Percentiles rank a stretch among this genome's conserved stretches.
Evolutionary conservation across 306 rosid species (phyloP).

Genomic region (Prosopis cineraria): DNA sequence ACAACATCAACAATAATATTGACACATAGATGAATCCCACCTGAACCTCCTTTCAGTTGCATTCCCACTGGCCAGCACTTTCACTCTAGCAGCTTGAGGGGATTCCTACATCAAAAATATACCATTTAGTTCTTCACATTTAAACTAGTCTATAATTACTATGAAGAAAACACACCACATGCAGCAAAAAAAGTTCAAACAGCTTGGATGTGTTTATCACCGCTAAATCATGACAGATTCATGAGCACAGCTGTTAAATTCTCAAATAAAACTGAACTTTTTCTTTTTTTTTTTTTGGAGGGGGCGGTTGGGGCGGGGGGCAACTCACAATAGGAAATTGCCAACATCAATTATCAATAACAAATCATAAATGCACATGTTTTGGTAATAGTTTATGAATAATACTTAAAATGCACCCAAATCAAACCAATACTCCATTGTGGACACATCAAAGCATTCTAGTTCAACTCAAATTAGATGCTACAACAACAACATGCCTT

Average conservation of each 20-base stretch:
- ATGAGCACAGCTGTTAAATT: neutral
- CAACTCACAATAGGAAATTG: neutral
- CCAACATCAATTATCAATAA: neutral
- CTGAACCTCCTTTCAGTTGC: conserved; percentile 98
- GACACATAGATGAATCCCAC: conserved; percentile 40
- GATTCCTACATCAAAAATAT: conserved; percentile 69
- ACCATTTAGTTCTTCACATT: conserved; percentile 24
- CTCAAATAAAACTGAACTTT: neutral
- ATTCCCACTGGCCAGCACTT: conserved; percentile 97
- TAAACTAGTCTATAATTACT: conserved; percentile 2
- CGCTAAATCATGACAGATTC: conserved; percentile 8
- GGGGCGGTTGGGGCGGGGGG: too few species aligned
- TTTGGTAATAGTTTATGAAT: neutral
- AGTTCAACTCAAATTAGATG: neutral
- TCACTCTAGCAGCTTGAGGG: conserved; percentile 98
- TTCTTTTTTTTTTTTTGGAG: neutral
- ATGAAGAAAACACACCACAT: conserved; percentile 7
- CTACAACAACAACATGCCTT: too few species aligned
- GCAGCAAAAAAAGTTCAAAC: conserved; percentile 22
- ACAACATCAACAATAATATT: too few species aligned
- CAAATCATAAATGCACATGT: neutral
- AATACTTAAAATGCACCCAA: neutral
- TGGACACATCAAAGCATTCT: neutral
- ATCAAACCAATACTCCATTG: neutral
- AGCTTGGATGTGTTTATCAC: neutral